Percentiles rank a stretch among this genome's conserved stretches.
phyloP scores from a whole-genome alignment of 495 filamentous ascomycete genomes.

The Penicillium longicatenatum region DNA sequence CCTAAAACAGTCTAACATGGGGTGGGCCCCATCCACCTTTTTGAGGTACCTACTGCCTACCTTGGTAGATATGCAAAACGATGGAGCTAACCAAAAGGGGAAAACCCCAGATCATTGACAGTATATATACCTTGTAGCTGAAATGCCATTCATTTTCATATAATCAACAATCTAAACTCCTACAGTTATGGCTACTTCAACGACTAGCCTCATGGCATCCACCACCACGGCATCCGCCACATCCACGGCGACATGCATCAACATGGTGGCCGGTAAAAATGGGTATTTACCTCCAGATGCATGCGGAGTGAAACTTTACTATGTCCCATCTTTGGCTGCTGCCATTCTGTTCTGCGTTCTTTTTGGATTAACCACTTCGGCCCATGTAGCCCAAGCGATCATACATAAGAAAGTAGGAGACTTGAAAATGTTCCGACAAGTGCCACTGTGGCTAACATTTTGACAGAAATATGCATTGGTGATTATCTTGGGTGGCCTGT shows the following conservation, averaged over 20 bases:
- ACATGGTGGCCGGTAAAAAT: slow-evolving; percentile 28
- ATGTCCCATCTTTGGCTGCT: slow-evolving; percentile 35
- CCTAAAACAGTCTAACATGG: neutral
- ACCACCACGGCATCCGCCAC: slow-evolving; percentile 9
- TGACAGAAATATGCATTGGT: slow-evolving; percentile 55
- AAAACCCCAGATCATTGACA: neutral
- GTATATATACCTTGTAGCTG: neutral
- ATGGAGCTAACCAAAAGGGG: neutral
- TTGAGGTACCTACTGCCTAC: neutral
- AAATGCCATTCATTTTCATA: neutral
- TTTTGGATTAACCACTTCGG: slow-evolving; percentile 31
- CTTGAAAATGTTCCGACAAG: too few relatives aligned
- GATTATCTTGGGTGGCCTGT: slow-evolving; percentile 49
- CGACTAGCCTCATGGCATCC: neutral
- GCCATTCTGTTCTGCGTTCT: slow-evolving; percentile 39
- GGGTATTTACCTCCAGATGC: slow-evolving; percentile 37
- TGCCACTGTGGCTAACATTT: neutral
- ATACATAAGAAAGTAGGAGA: slow-evolving; percentile 27
- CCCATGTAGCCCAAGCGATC: slow-evolving; percentile 37
- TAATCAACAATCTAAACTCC: neutral
- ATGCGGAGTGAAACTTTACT: slow-evolving; percentile 29
- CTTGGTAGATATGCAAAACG: neutral
- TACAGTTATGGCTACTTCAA: neutral
- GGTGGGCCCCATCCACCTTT: neutral
- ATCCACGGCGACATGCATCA: slow-evolving; percentile 21